phyloP scores from a whole-genome alignment of 2,329 filamentous ascomycete species.

The Dactylellina sp. region DNA sequence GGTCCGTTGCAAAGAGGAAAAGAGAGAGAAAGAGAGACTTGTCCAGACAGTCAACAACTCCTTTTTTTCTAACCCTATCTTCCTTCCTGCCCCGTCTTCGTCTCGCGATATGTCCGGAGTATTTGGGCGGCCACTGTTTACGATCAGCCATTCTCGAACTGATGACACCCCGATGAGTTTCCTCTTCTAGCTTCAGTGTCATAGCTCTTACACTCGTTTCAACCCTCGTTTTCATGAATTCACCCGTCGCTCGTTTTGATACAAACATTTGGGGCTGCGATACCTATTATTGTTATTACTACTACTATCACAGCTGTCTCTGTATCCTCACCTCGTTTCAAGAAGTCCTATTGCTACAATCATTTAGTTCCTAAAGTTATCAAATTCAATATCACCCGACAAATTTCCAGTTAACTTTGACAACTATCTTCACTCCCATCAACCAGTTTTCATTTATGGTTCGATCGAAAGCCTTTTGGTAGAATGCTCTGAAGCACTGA shows the following conservation, averaged over 20 bases:
- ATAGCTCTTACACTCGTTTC: conserved; percentile 27
- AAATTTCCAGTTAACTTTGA: not conserved
- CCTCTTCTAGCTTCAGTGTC: conserved; percentile 35
- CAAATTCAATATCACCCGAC: conserved; percentile 13
- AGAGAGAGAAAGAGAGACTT: conserved; percentile 10
- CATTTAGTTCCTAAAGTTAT: conserved; percentile 29
- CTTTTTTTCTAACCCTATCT: conserved; percentile 34
- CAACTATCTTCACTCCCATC: not conserved
- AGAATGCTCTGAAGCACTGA: conserved; percentile 7
- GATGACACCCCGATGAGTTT: conserved; percentile 29
- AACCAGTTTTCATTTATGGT: not conserved
- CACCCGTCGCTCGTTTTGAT: conserved; percentile 44
- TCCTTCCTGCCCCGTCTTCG: not conserved
- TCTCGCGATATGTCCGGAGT: conserved; percentile 12
- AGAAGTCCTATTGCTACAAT: conserved; percentile 22
- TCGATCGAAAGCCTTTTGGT: conserved; percentile 12
- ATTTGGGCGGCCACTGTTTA: not conserved
- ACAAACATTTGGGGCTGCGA: conserved; percentile 28
- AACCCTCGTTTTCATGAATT: not conserved
- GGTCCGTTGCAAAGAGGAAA: conserved; percentile 21
- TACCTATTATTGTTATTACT: conserved; percentile 51
- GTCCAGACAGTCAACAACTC: conserved; percentile 27
- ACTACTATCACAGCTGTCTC: conserved; percentile 16
- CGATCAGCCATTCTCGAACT: conserved; percentile 13
- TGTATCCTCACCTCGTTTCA: conserved; percentile 2